phyloP scores from a whole-genome alignment of 2,329 filamentous ascomycete species.

The Xylaria sp. region DNA sequence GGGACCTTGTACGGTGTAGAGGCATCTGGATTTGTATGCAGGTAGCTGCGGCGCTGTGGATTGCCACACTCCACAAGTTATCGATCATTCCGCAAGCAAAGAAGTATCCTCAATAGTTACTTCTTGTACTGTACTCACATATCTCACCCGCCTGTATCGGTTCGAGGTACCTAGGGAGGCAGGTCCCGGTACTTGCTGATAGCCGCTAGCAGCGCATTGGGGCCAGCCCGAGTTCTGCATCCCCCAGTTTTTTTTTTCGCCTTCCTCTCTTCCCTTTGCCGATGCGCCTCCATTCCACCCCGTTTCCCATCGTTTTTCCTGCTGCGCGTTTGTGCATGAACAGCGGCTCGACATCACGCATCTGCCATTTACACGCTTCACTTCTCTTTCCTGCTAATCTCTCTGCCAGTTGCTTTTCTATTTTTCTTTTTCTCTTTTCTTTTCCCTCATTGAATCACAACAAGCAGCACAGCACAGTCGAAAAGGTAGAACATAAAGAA shows the following conservation, averaged over 20 bases:
- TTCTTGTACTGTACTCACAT: neutral
- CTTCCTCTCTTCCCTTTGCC: conserved; percentile 35
- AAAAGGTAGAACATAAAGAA: neutral
- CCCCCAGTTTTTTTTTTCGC: conserved; percentile 42
- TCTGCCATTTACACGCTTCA: conserved; percentile 1
- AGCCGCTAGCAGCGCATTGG: conserved; percentile 24
- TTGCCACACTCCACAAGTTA: conserved; percentile 4
- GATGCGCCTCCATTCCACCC: conserved; percentile 30
- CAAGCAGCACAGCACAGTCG: neutral
- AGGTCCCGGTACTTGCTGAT: conserved; percentile 1
- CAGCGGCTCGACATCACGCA: conserved; percentile 23
- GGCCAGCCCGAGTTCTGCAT: conserved; percentile 44
- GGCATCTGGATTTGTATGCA: neutral
- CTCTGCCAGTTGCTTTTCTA: neutral
- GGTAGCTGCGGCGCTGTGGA: neutral
- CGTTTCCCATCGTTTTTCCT: conserved; percentile 24
- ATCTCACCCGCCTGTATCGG: neutral
- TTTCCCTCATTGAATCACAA: neutral
- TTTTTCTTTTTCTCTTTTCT: too few species aligned
- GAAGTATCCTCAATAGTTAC: neutral
- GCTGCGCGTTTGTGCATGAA: conserved; percentile 35
- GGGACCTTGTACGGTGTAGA: too few species aligned
- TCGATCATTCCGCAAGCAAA: neutral
- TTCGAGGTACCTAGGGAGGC: neutral
- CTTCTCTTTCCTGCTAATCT: neutral